Base-by-base conservation (phyloP, 257 asterid species). In the Datura wrightii region DNA sequence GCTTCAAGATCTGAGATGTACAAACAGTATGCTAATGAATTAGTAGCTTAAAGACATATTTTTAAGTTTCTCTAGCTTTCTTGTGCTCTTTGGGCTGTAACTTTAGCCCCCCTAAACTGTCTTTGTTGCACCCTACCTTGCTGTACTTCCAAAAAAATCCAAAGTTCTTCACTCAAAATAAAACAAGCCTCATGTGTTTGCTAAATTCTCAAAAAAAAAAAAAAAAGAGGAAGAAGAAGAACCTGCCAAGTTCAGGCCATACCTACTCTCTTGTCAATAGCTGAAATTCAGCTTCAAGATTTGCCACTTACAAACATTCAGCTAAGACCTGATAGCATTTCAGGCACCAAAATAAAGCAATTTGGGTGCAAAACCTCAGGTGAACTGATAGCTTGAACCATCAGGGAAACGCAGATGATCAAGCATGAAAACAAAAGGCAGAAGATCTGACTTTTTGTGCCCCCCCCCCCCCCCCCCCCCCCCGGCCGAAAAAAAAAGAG, bases 271-370 rank as follows among this genome's bases (percentile, higher is more conserved):
- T 48, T 24, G 41, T 24, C 81, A 24, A 15, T 24, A 44, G 81
- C 60, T 74, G 44, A 24, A 48, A n/a, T 1, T 74, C 60, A 48
- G 81, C 60, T 31, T 48, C 53, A 52, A 74, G 24, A 74, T 13
- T 13, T 48, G 11, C 48, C 11, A 48, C 81, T 74, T 48, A 48
- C 81, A 74, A 74, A 74, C 81, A 74, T 74, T 52, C 60, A 74
- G 60, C 14, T 13, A 48, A 74, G 44, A 50, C 44, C 60, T 24
- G 80, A 19, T 48, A 74, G 59, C 42, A 74, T 46, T 74, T 74
- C 80, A 48, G 78, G 78, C 44, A 67, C 52, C 42, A 24, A 72
- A 46, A 19, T 72, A 48, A 46, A 72, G 80, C 42, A 19, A 72
- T 46, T 46, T 3, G 13, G 79, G 59, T 72, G 56, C 16, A 72